phyloP scores from a whole-genome alignment of 768 basidiomycete genomes.

The Coprinopsis cinerea region DNA sequence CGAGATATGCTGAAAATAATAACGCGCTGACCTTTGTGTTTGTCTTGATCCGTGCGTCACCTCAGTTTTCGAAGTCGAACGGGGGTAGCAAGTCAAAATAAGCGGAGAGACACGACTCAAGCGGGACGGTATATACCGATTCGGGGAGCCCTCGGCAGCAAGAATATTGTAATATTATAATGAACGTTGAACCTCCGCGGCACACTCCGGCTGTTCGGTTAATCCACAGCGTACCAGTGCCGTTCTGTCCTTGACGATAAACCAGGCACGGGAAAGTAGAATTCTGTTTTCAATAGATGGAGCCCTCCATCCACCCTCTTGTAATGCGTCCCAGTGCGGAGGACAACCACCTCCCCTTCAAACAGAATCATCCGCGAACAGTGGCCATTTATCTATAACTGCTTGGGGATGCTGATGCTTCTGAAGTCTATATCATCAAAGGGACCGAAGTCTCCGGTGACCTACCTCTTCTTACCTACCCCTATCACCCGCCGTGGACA shows the following conservation, averaged over 20 bases:
- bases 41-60: conserved; percentile 6
- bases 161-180: not conserved
- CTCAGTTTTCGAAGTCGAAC: no score
- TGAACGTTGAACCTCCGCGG: conserved; percentile 7
- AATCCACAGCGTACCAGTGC: not conserved
- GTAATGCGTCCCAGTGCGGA: not conserved
- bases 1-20: not conserved
- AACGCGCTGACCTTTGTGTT: conserved; percentile 1
- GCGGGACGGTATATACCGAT: not conserved
- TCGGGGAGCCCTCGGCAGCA: conserved; percentile 4
- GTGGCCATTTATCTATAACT: conserved; percentile 2
- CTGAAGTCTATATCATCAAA: conserved; percentile 5
- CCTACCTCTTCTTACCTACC: not conserved
- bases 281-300: not conserved
- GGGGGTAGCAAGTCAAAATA: no score
- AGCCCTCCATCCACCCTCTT: not conserved
- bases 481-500: not conserved
- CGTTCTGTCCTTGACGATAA: not conserved
- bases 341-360: not conserved
- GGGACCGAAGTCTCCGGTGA: conserved; percentile 11
- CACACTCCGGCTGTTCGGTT: not conserved
- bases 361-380: conserved; percentile 3
- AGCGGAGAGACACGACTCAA: no score
- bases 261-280: not conserved
- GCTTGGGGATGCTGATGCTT: not conserved